Conservation (phyloP, 768 basidiomycete genomes). For the Paxillus ammoniavirescens region DNA sequence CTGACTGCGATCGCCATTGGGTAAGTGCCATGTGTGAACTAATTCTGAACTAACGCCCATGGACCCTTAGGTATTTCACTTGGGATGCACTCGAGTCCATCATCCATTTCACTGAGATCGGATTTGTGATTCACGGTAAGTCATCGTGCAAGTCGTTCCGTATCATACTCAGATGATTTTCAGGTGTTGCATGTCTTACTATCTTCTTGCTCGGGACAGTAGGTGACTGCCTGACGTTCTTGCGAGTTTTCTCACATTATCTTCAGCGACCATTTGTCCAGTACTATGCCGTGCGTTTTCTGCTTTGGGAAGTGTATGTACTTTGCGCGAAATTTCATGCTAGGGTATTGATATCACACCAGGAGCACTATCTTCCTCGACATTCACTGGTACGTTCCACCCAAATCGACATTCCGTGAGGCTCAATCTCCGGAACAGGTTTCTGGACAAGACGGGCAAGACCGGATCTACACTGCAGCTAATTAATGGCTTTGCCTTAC, state of each 20-base stretch:
- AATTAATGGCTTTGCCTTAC: slow-evolving; percentile 67
- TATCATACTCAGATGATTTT: slow-evolving; percentile 2
- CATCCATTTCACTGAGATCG: slow-evolving; percentile 64
- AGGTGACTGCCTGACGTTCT: slow-evolving; percentile 25
- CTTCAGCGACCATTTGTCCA: slow-evolving; percentile 68
- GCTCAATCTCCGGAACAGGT: slow-evolving; percentile 40
- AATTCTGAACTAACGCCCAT: background rate
- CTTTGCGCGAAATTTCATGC: background rate
- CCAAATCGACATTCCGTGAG: background rate
- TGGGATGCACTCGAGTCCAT: slow-evolving; percentile 81
- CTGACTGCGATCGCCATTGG: slow-evolving; percentile 70
- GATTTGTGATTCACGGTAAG: slow-evolving; percentile 76
- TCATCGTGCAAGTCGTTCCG: background rate
- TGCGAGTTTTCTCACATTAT: slow-evolving; percentile 7
- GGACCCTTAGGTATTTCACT: slow-evolving; percentile 59
- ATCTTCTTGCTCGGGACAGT: slow-evolving; percentile 75
- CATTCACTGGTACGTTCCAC: slow-evolving; percentile 67
- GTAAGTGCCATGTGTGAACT: slow-evolving; percentile 35
- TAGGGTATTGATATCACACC: slow-evolving; percentile 3
- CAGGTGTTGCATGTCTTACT: slow-evolving; percentile 59
- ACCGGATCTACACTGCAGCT: slow-evolving; percentile 69
- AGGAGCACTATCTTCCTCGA: slow-evolving; percentile 87
- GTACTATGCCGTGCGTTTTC: slow-evolving; percentile 74
- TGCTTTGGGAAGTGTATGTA: slow-evolving; percentile 77
- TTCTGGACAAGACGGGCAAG: slow-evolving; percentile 71